Conservation (phyloP, 352 stramenopile genomes). For the Globisporangium abappressorium region DNA sequence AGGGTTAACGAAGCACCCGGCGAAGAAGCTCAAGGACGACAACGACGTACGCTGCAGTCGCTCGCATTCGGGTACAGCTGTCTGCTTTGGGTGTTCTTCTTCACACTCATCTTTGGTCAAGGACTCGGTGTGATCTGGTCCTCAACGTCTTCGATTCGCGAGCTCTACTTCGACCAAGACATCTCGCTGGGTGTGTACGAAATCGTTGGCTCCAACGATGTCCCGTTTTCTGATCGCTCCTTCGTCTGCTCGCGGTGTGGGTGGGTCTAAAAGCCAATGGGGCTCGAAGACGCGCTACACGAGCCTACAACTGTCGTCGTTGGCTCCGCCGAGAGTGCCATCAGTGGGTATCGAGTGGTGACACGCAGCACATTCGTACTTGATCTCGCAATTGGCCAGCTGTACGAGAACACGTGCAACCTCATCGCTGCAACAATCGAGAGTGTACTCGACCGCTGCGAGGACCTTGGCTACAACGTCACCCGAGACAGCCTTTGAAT, state of each 20-base stretch:
- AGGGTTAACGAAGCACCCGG: too few species aligned
- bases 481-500: slow-evolving; percentile 18
- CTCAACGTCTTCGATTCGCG: too few species aligned
- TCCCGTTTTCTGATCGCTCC: slow-evolving; percentile 37
- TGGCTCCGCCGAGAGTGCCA: slow-evolving; percentile 12
- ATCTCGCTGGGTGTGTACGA: too few species aligned
- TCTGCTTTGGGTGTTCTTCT: too few species aligned
- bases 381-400: too few species aligned
- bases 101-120: too few species aligned
- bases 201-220: slow-evolving; percentile 30
- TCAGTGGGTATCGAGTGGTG: slow-evolving; percentile 27
- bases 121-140: too few species aligned
- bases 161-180: too few species aligned
- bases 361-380: neutral
- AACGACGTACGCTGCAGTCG: too few species aligned
- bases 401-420: slow-evolving; percentile 12
- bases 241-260: slow-evolving; percentile 28
- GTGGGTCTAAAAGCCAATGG: slow-evolving; percentile 24
- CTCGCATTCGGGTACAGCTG: too few species aligned
- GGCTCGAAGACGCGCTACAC: slow-evolving; percentile 10
- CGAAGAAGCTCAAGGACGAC: too few species aligned
- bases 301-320: neutral
- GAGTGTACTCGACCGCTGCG: slow-evolving; percentile 15
- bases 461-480: slow-evolving; percentile 25
- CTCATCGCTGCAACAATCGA: slow-evolving; percentile 20